Percentiles rank a stretch among this genome's conserved stretches.
phyloP scores from a whole-genome alignment of 1,139 yeast genomes.

The Pichia sp. region DNA sequence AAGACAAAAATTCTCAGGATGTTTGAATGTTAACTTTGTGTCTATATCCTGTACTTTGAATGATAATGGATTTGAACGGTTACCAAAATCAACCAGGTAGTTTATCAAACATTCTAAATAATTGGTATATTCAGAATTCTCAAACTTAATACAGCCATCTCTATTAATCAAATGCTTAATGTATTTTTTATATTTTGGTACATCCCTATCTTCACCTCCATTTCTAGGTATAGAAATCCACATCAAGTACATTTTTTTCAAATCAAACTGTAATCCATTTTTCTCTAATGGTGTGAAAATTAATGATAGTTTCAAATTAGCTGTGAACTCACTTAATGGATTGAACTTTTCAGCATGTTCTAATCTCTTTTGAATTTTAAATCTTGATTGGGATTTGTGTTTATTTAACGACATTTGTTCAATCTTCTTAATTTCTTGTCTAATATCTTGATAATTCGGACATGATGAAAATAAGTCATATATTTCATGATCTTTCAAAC shows the following conservation, averaged over 20 bases:
- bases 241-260: slow-evolving; percentile 41
- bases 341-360: background rate
- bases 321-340: slow-evolving; percentile 40
- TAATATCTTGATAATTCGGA: slow-evolving; percentile 3
- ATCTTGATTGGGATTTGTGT: background rate
- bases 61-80: slow-evolving; percentile 46
- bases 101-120: slow-evolving; percentile 40
- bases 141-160: slow-evolving; percentile 10
- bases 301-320: slow-evolving; percentile 40
- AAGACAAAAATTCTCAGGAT: slow-evolving; percentile 39
- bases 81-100: slow-evolving; percentile 43
- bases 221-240: slow-evolving; percentile 43
- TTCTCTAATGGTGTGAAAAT: slow-evolving; percentile 55
- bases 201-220: slow-evolving; percentile 15
- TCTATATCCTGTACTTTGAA: slow-evolving; percentile 7
- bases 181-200: slow-evolving; percentile 21
- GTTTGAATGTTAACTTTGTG: background rate
- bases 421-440: slow-evolving; percentile 1
- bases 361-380: slow-evolving; percentile 18
- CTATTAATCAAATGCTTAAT: slow-evolving; percentile 11
- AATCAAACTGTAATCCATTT: slow-evolving; percentile 60
- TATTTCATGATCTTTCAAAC: slow-evolving; percentile 13
- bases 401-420: slow-evolving; percentile 3
- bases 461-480: slow-evolving; percentile 21
- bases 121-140: slow-evolving; percentile 30